These are phyloP conservation scores for Cyberlindnera amylophila DNA, from an alignment of 805 yeast genomes.

Conservation along the genomic window DNA sequence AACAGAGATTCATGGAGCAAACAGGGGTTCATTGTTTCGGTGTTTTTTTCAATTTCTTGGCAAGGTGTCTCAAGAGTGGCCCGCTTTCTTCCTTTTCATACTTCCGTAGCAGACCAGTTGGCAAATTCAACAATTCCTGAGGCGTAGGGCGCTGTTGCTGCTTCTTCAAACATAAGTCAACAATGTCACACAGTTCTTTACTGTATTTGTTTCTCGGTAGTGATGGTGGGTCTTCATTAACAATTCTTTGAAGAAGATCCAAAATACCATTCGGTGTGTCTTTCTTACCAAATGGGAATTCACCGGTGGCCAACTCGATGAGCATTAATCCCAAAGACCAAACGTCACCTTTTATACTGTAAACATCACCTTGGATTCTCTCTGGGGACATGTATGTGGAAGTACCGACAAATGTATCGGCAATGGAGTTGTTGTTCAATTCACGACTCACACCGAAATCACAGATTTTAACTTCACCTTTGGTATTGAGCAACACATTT, in stretches of 20 bases:
- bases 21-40: no score
- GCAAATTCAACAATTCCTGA: constrained; percentile 52
- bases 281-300: constrained; percentile 68
- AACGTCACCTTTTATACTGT: constrained; percentile 93
- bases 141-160: constrained; percentile 69
- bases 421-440: constrained; percentile 79
- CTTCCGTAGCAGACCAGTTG: constrained; percentile 28
- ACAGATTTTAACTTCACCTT: constrained; percentile 86
- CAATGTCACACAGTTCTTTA: constrained; percentile 58
- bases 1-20: no score
- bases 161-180: constrained; percentile 71
- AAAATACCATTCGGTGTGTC: constrained; percentile 79
- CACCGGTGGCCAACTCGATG: constrained; percentile 83
- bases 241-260: constrained; percentile 87
- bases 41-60: constrained; percentile 31
- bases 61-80: constrained; percentile 39
- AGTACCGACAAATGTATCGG: constrained; percentile 97
- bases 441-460: constrained; percentile 97
- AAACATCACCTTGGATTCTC: constrained; percentile 89
- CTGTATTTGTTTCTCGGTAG: constrained; percentile 41
- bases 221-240: constrained; percentile 86
- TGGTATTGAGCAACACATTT: constrained; percentile 81
- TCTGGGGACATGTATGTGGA: constrained; percentile 98
- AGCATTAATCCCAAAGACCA: constrained; percentile 95
- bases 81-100: constrained; percentile 32